phyloP scores from a whole-genome alignment of 768 basidiomycete genomes.

The Filobasidium wieringae region DNA sequence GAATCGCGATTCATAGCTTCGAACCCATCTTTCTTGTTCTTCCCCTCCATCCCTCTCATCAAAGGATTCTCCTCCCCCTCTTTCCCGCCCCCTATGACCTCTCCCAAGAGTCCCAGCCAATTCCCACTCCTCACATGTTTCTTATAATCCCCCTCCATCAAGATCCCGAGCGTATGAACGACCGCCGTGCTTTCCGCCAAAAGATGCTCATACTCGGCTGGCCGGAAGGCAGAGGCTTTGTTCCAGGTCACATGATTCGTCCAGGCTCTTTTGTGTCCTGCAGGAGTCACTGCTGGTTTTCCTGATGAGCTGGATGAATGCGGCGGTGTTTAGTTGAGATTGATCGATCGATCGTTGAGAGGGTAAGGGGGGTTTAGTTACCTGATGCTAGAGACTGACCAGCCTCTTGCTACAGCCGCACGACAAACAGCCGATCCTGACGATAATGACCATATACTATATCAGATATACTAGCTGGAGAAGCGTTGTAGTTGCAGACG shows the following conservation, averaged over 20 bases:
- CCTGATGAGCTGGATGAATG: conserved; percentile 60
- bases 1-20: conserved; percentile 78
- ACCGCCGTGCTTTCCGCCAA: conserved; percentile 60
- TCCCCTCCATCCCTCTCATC: conserved; percentile 30
- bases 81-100: conserved; percentile 42
- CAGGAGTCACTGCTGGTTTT: conserved; percentile 69
- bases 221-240: conserved; percentile 66
- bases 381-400: conserved; percentile 84
- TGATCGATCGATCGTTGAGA: neutral
- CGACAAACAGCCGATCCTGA: conserved; percentile 86
- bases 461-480: neutral
- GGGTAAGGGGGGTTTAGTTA: conserved; percentile 31
- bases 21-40: conserved; percentile 44
- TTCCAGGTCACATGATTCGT: conserved; percentile 66
- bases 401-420: conserved; percentile 68
- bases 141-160: conserved; percentile 82
- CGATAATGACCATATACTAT: neutral
- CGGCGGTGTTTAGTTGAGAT: neutral
- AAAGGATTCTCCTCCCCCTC: conserved; percentile 37
- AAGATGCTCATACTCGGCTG: conserved; percentile 57
- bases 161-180: conserved; percentile 85
- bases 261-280: conserved; percentile 84
- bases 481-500: no score
- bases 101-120: conserved; percentile 46
- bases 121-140: conserved; percentile 51